Evolutionary conservation across 1,139 yeast species (phyloP).

Genomic region (Candida buenavistaensis): DNA sequence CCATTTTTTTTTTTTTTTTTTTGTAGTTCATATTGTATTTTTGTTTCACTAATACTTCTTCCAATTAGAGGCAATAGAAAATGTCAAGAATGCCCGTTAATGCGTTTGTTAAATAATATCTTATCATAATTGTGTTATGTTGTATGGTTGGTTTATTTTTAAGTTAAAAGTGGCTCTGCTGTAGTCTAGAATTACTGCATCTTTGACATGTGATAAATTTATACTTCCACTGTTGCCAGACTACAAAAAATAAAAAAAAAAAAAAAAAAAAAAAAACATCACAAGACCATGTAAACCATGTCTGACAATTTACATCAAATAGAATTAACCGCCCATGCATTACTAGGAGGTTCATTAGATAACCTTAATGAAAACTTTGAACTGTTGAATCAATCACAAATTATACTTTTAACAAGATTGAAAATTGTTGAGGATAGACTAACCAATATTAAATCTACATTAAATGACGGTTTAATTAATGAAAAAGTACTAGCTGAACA

Average conservation of each 20-base stretch:
- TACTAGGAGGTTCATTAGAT: constrained; percentile 55
- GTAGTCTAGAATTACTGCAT: too few species aligned
- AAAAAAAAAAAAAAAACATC: neutral
- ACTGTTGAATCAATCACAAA: constrained; percentile 56
- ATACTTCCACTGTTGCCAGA: too few species aligned
- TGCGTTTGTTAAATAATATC: too few species aligned
- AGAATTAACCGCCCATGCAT: constrained; percentile 55
- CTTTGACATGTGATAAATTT: too few species aligned
- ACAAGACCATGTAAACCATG: neutral
- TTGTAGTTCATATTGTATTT: too few species aligned
- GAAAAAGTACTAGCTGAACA: constrained; percentile 27
- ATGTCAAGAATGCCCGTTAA: too few species aligned
- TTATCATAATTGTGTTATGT: too few species aligned
- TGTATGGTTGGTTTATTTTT: too few species aligned
- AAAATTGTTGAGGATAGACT: constrained; percentile 42
- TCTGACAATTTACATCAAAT: constrained; percentile 45
- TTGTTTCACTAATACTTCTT: too few species aligned
- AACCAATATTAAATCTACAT: constrained; percentile 21
- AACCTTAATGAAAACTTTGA: constrained; percentile 50
- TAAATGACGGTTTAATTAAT: constrained; percentile 16
- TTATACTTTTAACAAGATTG: constrained; percentile 51
- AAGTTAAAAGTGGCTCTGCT: too few species aligned
- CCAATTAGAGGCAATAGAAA: too few species aligned
- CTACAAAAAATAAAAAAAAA: neutral
- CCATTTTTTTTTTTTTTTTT: too few species aligned